phyloP scores from a whole-genome alignment of 257 asterid species.

The Phtheirospermum japonicum region DNA sequence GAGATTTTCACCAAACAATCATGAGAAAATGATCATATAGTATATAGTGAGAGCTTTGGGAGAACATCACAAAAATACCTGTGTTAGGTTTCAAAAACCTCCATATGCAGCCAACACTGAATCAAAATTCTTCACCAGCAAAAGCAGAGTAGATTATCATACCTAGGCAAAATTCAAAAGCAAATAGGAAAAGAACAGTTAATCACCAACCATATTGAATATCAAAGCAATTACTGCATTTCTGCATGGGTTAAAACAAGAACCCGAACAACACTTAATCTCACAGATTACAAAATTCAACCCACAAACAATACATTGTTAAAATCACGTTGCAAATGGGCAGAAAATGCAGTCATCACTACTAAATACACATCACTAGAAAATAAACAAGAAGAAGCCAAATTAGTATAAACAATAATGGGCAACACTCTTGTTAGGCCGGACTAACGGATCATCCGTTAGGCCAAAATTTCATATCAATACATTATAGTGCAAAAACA shows the following conservation, averaged over 20 bases:
- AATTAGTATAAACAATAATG: too few species aligned
- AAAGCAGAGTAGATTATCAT: conserved; percentile 53
- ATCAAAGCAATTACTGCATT: conserved; percentile 13
- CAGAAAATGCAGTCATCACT: too few species aligned
- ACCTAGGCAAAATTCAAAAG: conserved; percentile 18
- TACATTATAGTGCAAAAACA: too few species aligned
- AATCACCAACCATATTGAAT: conserved; percentile 23
- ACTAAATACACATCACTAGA: too few species aligned
- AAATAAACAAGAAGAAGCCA: too few species aligned
- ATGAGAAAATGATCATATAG: conserved; percentile 12
- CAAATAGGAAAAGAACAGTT: conserved; percentile 8
- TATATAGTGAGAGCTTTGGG: too few species aligned
- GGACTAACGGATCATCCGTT: too few species aligned
- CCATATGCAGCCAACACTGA: conserved; percentile 74
- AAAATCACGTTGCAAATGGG: too few species aligned
- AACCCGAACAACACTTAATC: not conserved
- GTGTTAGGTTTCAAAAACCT: conserved; percentile 81
- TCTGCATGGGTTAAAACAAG: conserved; percentile 4
- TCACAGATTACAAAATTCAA: not conserved
- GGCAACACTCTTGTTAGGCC: too few species aligned
- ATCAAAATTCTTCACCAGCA: conserved; percentile 66
- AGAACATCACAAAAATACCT: conserved; percentile 59
- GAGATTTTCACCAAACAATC: not conserved
- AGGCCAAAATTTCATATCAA: too few species aligned
- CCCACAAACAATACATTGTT: too few species aligned